A percentile compares a stretch with the other conserved stretches of the same genome.
Evolutionary conservation across 2,329 filamentous ascomycete species (phyloP).

Genomic region (Macrophomina pseudophaseolina): DNA sequence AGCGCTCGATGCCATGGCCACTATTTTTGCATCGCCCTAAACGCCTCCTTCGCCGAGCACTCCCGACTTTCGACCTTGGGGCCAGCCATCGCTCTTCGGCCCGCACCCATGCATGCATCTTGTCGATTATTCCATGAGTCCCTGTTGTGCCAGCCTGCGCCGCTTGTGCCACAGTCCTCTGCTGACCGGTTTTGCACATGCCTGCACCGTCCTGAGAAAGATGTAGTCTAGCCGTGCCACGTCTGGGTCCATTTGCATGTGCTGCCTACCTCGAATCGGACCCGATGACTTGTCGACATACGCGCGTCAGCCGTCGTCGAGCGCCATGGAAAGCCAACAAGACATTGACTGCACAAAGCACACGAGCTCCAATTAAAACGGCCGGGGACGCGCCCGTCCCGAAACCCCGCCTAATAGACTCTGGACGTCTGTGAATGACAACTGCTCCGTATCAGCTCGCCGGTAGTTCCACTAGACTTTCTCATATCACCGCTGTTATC

Average conservation of each 20-base stretch:
- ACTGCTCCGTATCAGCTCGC: neutral
- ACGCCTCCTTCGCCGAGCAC: neutral
- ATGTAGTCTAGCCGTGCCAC: neutral
- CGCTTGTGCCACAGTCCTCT: slow-evolving; percentile 14
- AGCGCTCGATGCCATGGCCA: neutral
- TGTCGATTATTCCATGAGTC: neutral
- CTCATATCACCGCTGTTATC: neutral
- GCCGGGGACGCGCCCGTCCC: neutral
- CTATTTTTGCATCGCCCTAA: neutral
- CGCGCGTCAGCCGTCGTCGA: neutral
- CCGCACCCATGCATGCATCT: slow-evolving; percentile 1
- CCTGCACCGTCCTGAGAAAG: neutral
- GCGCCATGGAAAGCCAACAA: neutral
- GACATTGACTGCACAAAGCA: neutral
- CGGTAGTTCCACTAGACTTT: neutral
- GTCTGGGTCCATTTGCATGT: neutral
- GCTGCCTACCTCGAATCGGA: neutral
- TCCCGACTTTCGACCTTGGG: slow-evolving; percentile 7
- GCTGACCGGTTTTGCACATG: slow-evolving; percentile 9
- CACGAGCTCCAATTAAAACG: neutral
- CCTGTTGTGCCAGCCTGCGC: neutral
- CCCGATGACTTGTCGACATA: slow-evolving; percentile 1
- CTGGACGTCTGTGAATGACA: neutral
- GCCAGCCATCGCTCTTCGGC: neutral
- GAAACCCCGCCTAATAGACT: neutral